Base-by-base conservation (phyloP, 768 basidiomycete species). In the Amanita polypyramis region DNA sequence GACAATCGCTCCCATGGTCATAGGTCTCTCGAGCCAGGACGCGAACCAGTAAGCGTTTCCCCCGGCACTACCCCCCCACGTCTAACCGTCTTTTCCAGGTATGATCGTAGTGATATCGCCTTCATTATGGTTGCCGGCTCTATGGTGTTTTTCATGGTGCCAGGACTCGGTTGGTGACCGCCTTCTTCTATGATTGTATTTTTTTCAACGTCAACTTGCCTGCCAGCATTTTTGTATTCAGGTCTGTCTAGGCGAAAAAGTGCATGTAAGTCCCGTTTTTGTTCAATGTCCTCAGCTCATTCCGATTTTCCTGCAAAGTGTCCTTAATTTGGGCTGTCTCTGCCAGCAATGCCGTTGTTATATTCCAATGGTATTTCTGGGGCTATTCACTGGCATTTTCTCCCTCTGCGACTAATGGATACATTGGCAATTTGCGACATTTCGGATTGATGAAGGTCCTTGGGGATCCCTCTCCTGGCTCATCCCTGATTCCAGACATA, bases 311-410 rank as follows among this genome's bases (percentile, higher is more conserved):
- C 9, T 21, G 27, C 47, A 15, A 36, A 74, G 74, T 89, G 17
- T 77, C 83, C 21, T 62, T 89, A n/a, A 79, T 87, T 44, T 87
- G 83, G 83, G 80, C 73, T 9, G 81, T 84, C 50, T 70, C 76
- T 32, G 82, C 82, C 3, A 74, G 77, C 56, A 87, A 87, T 55
- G 84, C 82, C 5, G 70, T 88, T 52, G 78, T 78, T 52, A 80
- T 87, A 50, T 80, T 87, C 61, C 82, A 85, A 57, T 89, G 86
- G 86, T 90, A 75, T 52, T 71, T 75, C 59, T 73, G 71, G 71
- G 72, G 62, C 8, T 94, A 92, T 66, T 85, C 70, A 4, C 71
- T 94, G 27, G 85, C 88, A 1, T 94, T 94, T 65, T 89, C 87
- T 2, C 72, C 80, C 2, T 72, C 83, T 2, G 80, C 82, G 3